These are phyloP conservation scores for Cladosporium sp. DNA, from an alignment of 2,329 filamentous ascomycete genomes.

Conservation along the genomic window DNA sequence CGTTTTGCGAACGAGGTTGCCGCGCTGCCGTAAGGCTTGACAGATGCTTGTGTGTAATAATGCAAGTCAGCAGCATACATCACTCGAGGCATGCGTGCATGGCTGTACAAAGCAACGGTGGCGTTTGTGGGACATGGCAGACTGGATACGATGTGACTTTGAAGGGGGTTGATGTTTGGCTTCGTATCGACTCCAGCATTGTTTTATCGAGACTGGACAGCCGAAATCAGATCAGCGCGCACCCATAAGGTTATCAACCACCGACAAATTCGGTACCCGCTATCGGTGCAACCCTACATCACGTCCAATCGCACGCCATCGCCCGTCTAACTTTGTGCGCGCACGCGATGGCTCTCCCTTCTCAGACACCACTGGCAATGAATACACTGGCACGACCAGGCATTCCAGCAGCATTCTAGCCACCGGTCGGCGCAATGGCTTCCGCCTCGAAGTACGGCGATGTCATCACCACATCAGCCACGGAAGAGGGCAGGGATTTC, in stretches of 20 bases:
- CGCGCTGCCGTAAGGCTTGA: too few relatives aligned
- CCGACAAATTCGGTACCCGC: slow-evolving; percentile 2
- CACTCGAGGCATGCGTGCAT: too few relatives aligned
- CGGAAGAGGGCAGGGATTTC: neutral
- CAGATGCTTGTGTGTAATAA: too few relatives aligned
- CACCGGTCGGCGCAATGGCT: neutral
- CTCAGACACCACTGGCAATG: neutral
- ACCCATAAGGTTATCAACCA: neutral
- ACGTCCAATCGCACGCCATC: neutral
- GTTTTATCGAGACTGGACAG: too few relatives aligned
- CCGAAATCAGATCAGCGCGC: too few relatives aligned
- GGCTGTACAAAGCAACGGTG: too few relatives aligned
- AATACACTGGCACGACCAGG: neutral
- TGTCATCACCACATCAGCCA: neutral
- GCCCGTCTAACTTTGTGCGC: neutral
- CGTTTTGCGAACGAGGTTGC: too few relatives aligned
- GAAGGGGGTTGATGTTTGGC: too few relatives aligned
- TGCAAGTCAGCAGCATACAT: too few relatives aligned
- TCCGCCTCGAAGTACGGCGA: neutral
- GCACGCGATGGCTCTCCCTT: neutral
- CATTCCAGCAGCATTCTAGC: neutral
- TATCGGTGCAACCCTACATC: slow-evolving; percentile 2
- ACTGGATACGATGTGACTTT: too few relatives aligned
- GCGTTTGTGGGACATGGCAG: too few relatives aligned
- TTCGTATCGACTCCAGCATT: too few relatives aligned